Percentiles rank a stretch among this genome's conserved stretches.
Evolutionary conservation across 108 stramenopile genomes (phyloP).

Genomic region (Nitzschia palea): DNA sequence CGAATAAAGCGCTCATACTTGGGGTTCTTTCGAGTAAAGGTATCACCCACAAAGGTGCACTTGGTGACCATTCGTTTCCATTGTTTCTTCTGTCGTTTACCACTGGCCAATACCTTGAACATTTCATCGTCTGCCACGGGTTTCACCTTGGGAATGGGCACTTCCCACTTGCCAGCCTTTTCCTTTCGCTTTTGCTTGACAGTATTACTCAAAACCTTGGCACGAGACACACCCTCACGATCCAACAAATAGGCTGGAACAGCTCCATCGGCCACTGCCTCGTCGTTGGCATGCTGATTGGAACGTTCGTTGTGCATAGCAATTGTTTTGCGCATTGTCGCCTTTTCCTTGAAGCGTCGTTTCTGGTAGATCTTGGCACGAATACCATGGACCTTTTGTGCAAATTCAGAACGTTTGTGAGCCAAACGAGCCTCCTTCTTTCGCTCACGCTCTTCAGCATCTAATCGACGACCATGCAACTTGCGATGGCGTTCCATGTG

Average conservation of each 20-base stretch:
- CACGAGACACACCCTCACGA: slow-evolving; percentile 96
- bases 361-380: slow-evolving; percentile 97
- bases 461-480: slow-evolving; percentile 97
- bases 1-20: slow-evolving; percentile 99
- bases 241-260: slow-evolving; percentile 98
- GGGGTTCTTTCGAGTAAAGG: slow-evolving; percentile 97
- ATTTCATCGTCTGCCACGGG: slow-evolving; percentile 99
- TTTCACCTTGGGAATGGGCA: slow-evolving; percentile 99
- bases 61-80: slow-evolving; percentile 99
- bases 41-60: slow-evolving; percentile 97
- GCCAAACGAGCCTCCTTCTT: slow-evolving; percentile 96
- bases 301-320: slow-evolving; percentile 96
- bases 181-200: slow-evolving; percentile 99
- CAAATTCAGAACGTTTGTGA: slow-evolving; percentile 94
- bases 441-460: slow-evolving; percentile 92
- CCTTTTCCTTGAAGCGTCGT: slow-evolving; percentile 99
- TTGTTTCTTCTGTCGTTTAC: slow-evolving; percentile 91
- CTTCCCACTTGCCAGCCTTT: slow-evolving; percentile 99
- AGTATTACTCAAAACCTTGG: slow-evolving; percentile 97
- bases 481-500: slow-evolving; percentile 99
- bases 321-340: slow-evolving; percentile 98
- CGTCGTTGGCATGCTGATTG: slow-evolving; percentile 95
- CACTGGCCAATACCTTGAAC: slow-evolving; percentile 95
- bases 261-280: slow-evolving; percentile 94
- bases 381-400: slow-evolving; percentile 97